Evolutionary conservation across 192 early-diverging fungal genomes (phyloP).

Genomic region (Gryganskiella cystojenkinii): DNA sequence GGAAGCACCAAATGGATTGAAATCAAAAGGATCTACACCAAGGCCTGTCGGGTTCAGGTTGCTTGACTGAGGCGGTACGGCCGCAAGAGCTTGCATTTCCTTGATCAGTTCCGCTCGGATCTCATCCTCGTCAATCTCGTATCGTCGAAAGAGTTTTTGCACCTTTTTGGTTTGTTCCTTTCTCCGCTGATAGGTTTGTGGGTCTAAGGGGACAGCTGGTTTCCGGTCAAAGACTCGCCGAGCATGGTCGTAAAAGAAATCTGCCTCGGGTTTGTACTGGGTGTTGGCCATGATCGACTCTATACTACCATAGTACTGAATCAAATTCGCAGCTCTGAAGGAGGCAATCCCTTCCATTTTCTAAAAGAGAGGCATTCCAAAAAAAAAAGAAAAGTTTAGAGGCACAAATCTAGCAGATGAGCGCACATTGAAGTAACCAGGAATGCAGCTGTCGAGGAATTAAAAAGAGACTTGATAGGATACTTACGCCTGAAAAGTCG

Average conservation of each 20-base stretch:
- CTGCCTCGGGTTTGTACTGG: conserved; percentile 15
- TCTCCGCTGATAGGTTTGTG: conserved; percentile 4
- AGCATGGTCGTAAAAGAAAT: conserved; percentile 38
- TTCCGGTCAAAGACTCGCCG: conserved; percentile 38
- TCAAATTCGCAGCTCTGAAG: conserved; percentile 65
- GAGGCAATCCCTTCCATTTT: conserved; percentile 75
- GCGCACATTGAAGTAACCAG: too few relatives aligned
- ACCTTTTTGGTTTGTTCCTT: conserved; percentile 6
- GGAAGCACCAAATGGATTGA: neutral
- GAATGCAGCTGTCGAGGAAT: too few relatives aligned
- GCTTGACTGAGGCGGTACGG: too few relatives aligned
- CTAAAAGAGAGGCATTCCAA: neutral
- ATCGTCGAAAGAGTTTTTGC: conserved; percentile 16
- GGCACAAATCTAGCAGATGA: too few relatives aligned
- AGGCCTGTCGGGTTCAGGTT: neutral
- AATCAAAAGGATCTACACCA: conserved; percentile 25
- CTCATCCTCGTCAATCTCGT: conserved; percentile 24
- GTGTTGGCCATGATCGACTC: conserved; percentile 61
- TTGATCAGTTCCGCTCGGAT: conserved; percentile 6
- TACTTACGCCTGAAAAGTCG: conserved; percentile 68
- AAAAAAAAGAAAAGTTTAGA: neutral
- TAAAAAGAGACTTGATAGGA: neutral
- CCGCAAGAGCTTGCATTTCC: neutral
- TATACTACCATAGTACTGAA: conserved; percentile 69
- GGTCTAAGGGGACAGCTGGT: conserved; percentile 3